Percentiles rank a stretch among this genome's conserved stretches.
phyloP scores from a whole-genome alignment of 2,329 filamentous ascomycete genomes.

The Alternaria angustiovoidea region DNA sequence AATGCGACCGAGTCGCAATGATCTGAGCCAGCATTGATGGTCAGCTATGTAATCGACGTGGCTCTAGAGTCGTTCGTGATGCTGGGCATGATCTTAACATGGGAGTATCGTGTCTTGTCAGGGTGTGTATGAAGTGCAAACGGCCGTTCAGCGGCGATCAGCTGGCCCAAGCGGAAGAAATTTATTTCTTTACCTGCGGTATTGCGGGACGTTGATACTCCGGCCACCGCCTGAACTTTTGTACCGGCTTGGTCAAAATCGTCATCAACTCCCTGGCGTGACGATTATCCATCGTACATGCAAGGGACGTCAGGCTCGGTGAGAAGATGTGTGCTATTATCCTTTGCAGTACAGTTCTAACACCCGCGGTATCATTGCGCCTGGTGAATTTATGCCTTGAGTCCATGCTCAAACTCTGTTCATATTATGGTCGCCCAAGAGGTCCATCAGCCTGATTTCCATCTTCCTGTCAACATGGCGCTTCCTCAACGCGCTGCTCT shows the following conservation, averaged over 20 bases:
- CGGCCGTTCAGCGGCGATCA: background rate
- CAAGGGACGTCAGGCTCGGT: background rate
- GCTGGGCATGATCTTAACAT: background rate
- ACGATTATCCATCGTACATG: background rate
- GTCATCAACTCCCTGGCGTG: background rate
- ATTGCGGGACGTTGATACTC: background rate
- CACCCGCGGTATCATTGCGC: constrained; percentile 5
- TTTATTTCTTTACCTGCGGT: background rate
- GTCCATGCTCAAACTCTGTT: constrained; percentile 13
- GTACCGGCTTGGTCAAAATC: background rate
- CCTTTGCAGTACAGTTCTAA: constrained; percentile 2
- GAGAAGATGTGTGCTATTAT: background rate
- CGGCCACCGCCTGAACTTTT: background rate
- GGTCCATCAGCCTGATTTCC: constrained; percentile 5
- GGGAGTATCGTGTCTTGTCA: background rate
- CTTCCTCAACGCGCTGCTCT: constrained; percentile 7
- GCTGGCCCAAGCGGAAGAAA: background rate
- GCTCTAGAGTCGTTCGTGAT: background rate
- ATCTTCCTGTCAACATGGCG: constrained; percentile 2
- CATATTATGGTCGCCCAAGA: constrained; percentile 7
- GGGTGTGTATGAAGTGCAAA: background rate
- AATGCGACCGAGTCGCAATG: constrained; percentile 12
- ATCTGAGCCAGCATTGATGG: background rate
- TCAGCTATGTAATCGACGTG: background rate
- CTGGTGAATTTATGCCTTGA: constrained; percentile 1